These are phyloP conservation scores for Coemansia sp. DNA, from an alignment of 192 early-diverging fungal species.

Conservation along the genomic window DNA sequence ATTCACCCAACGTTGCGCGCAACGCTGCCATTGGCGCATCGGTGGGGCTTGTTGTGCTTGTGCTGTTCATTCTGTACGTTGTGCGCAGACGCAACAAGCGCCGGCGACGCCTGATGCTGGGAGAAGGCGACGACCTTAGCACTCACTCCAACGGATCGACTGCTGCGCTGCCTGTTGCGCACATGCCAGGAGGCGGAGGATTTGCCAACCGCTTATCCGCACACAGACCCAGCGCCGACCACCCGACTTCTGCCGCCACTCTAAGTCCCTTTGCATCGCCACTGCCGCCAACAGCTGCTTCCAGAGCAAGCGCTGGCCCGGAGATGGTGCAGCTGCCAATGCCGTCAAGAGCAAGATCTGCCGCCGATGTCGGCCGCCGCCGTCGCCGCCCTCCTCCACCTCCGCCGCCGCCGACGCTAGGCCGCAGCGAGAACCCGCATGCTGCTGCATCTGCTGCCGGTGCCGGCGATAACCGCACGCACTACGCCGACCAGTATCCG, in stretches of 20 bases:
- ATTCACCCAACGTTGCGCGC: background rate
- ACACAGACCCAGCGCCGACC: background rate
- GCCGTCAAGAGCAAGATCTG: background rate
- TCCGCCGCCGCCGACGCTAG: background rate
- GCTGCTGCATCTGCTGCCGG: background rate
- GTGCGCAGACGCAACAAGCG: background rate
- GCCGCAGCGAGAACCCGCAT: background rate
- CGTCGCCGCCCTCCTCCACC: constrained; percentile 8
- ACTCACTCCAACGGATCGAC: background rate
- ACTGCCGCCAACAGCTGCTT: background rate
- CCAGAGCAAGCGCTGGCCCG: background rate
- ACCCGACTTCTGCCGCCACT: background rate
- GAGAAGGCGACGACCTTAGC: background rate
- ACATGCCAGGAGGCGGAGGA: no score
- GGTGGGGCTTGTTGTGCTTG: background rate
- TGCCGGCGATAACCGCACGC: background rate
- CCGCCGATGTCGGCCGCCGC: background rate
- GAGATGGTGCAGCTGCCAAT: constrained; percentile 12
- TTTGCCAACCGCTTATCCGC: background rate
- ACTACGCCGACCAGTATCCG: background rate
- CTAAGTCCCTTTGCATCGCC: constrained; percentile 8
- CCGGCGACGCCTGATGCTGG: constrained; percentile 5
- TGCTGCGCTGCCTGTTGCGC: background rate
- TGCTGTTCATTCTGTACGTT: background rate
- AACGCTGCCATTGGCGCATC: background rate